Evolutionary conservation across 805 yeast species (phyloP).

Genomic region (Zygoascus bituminiphila): DNA sequence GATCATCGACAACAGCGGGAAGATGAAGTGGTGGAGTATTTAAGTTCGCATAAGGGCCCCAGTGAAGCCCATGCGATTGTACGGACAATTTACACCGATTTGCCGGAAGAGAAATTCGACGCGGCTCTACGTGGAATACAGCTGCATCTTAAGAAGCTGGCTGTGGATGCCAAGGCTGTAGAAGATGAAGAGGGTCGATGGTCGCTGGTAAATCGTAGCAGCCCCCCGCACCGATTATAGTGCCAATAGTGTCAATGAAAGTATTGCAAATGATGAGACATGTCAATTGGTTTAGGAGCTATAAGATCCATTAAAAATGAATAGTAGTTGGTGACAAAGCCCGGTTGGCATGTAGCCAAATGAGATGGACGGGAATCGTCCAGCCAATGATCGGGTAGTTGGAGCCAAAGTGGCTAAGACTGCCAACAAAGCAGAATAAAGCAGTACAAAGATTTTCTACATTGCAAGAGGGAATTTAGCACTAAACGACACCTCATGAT

Average conservation of each 20-base stretch:
- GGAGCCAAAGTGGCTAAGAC: too few species aligned
- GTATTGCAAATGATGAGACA: too few species aligned
- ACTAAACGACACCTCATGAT: too few species aligned
- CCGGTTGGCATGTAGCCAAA: too few species aligned
- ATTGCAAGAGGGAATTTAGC: too few species aligned
- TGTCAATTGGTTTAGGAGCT: too few species aligned
- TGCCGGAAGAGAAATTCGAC: constrained; percentile 20
- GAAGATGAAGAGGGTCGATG: constrained; percentile 8
- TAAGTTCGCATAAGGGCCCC: constrained; percentile 10
- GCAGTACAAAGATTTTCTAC: too few species aligned
- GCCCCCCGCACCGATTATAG: not conserved
- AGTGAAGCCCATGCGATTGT: constrained; percentile 19
- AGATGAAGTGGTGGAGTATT: constrained; percentile 21
- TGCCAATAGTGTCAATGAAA: too few species aligned
- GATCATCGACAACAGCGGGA: constrained; percentile 30
- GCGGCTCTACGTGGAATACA: constrained; percentile 29
- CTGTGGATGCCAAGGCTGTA: constrained; percentile 15
- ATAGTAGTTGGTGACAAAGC: not conserved
- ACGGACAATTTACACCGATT: constrained; percentile 20
- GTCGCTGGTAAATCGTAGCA: not conserved
- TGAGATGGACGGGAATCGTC: too few species aligned
- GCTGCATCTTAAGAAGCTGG: constrained; percentile 26
- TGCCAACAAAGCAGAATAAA: too few species aligned
- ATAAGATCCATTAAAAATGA: too few species aligned
- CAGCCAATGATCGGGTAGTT: too few species aligned